A percentile compares a stretch with the other conserved stretches of the same genome.
Evolutionary conservation across 202 grass and related monocot genomes (phyloP).

Genomic region (Elaeis oleifera): DNA sequence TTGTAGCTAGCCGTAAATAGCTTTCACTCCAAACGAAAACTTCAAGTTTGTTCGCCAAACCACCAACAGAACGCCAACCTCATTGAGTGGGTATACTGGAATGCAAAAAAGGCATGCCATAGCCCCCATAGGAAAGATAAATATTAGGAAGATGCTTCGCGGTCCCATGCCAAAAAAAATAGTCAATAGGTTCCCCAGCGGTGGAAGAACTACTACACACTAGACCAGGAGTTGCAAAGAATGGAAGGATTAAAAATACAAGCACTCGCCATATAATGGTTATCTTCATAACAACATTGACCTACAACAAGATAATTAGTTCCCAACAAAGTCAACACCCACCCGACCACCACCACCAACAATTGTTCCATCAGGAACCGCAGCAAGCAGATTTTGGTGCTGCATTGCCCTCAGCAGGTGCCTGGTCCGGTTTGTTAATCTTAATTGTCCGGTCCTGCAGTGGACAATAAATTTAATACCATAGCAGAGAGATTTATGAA

Average conservation of each 20-base stretch:
- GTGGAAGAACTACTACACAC: slow-evolving; percentile 50
- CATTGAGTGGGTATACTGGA: too few relatives aligned
- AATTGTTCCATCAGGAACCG: background rate
- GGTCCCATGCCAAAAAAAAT: too few relatives aligned
- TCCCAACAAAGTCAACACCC: slow-evolving; percentile 55
- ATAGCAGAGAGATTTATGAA: too few relatives aligned
- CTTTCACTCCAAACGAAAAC: too few relatives aligned
- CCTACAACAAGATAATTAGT: slow-evolving; percentile 69
- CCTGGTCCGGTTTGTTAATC: slow-evolving; percentile 19
- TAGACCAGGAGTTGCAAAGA: slow-evolving; percentile 75
- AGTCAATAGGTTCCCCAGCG: slow-evolving; percentile 8
- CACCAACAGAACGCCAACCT: too few relatives aligned
- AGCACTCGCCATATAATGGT: slow-evolving; percentile 31
- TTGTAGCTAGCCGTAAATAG: too few relatives aligned
- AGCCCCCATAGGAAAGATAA: too few relatives aligned
- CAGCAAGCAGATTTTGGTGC: slow-evolving; percentile 14
- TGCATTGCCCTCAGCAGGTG: slow-evolving; percentile 6
- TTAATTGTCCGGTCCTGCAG: slow-evolving; percentile 14
- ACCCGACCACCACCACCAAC: slow-evolving; percentile 16
- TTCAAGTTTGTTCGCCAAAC: too few relatives aligned
- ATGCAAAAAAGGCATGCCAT: too few relatives aligned
- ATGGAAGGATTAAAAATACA: slow-evolving; percentile 39
- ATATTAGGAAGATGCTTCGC: too few relatives aligned
- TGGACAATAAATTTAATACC: background rate
- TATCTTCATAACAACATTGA: slow-evolving; percentile 43